phyloP scores from a whole-genome alignment of 371 early-diverging fungal species.

The Coelomomyces lativittatus region DNA sequence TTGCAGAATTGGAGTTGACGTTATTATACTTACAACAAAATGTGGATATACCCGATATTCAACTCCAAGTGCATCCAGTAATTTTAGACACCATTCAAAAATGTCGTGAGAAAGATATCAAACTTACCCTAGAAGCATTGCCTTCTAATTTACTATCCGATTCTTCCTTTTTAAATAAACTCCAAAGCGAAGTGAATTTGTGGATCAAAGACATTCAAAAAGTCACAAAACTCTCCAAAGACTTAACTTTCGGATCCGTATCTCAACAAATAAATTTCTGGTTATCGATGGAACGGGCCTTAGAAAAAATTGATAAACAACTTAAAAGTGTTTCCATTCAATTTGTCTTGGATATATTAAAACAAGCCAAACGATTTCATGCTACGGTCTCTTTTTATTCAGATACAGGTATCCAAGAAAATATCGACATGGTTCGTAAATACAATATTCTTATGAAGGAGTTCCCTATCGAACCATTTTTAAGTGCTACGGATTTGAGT shows the following conservation, averaged over 20 bases:
- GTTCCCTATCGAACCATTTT: constrained; percentile 85
- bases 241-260: constrained; percentile 78
- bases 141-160: constrained; percentile 50
- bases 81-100: constrained; percentile 60
- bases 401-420: constrained; percentile 94
- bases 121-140: constrained; percentile 54
- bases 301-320: constrained; percentile 82
- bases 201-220: constrained; percentile 98
- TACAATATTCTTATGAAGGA: constrained; percentile 96
- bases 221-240: constrained; percentile 82
- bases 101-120: constrained; percentile 33
- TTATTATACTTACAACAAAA: constrained; percentile 88
- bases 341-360: constrained; percentile 77
- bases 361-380: constrained; percentile 92
- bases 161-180: constrained; percentile 69
- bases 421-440: constrained; percentile 69
- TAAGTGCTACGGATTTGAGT: constrained; percentile 78
- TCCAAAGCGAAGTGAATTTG: constrained; percentile 85
- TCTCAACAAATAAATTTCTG: constrained; percentile 97
- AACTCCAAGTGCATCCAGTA: constrained; percentile 64
- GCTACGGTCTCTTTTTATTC: constrained; percentile 90
- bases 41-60: constrained; percentile 86
- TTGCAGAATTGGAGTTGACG: constrained; percentile 89
- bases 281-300: constrained; percentile 83
- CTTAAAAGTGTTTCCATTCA: constrained; percentile 78